Evolutionary conservation across 257 asterid species (phyloP).

Genomic region (Solanum sparsipilum): DNA sequence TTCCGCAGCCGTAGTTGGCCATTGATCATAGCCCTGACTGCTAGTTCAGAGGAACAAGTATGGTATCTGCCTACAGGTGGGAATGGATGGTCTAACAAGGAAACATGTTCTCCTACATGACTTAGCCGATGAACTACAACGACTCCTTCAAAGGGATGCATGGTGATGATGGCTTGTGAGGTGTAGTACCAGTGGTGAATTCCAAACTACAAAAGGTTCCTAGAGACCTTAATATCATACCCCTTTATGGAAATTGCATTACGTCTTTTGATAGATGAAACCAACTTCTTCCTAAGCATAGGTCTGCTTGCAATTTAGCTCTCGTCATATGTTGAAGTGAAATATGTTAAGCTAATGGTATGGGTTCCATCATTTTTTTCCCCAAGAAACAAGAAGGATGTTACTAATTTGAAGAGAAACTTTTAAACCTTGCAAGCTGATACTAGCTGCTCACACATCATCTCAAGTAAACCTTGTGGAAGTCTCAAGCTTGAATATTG

Average conservation of each 20-base stretch:
- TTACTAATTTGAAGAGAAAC: no score
- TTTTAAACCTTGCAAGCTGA: no score
- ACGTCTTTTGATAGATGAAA: not conserved
- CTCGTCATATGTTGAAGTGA: not conserved
- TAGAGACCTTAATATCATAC: not conserved
- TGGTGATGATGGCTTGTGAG: slow-evolving; percentile 7
- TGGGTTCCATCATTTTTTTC: not conserved
- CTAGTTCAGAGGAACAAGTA: slow-evolving; percentile 24
- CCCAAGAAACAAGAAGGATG: not conserved
- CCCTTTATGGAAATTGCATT: not conserved
- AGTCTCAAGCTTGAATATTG: not conserved
- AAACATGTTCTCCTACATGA: slow-evolving; percentile 27
- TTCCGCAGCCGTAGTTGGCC: slow-evolving; percentile 27
- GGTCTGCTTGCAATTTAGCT: not conserved
- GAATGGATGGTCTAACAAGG: slow-evolving; percentile 27
- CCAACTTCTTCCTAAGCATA: not conserved
- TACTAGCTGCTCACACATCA: no score
- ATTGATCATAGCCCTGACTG: slow-evolving; percentile 23
- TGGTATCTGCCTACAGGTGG: slow-evolving; percentile 23
- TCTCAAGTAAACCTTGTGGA: not conserved
- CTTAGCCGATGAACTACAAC: slow-evolving; percentile 17
- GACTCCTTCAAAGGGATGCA: slow-evolving; percentile 15
- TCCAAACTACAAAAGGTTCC: not conserved
- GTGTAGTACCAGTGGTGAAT: not conserved
- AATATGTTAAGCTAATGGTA: not conserved